A percentile compares a stretch with the other conserved stretches of the same genome.
These are phyloP conservation scores for Gentiana macrophylla DNA, from an alignment of 257 asterid genomes.

Conservation along the genomic window DNA sequence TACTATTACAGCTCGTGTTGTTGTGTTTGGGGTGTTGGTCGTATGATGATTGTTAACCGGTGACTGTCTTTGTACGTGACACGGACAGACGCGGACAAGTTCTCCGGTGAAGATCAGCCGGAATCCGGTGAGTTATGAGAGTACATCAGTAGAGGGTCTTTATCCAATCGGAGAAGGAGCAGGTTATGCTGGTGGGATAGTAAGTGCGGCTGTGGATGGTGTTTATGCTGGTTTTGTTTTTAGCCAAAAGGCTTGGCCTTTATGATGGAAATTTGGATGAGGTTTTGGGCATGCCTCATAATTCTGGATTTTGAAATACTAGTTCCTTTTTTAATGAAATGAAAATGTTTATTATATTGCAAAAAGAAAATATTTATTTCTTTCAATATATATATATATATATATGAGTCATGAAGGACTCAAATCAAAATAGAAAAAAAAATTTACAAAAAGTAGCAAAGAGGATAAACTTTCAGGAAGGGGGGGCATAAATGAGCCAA, in stretches of 20 bases:
- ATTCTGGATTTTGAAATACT: constrained; percentile 50
- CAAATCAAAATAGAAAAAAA: no score
- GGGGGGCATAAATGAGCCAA: no score
- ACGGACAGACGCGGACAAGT: constrained; percentile 75
- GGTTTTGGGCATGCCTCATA: constrained; percentile 48
- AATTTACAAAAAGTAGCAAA: no score
- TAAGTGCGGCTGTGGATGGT: constrained; percentile 95
- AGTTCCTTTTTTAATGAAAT: neutral
- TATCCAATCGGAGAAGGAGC: constrained; percentile 97
- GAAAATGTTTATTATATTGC: no score
- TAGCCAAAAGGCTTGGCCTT: constrained; percentile 66
- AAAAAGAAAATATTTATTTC: no score
- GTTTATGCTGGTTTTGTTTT: constrained; percentile 72
- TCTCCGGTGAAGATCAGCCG: constrained; percentile 81
- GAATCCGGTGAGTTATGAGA: constrained; percentile 53
- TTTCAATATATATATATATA: no score
- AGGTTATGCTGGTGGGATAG: constrained; percentile 93
- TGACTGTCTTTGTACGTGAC: neutral
- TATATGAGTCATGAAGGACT: no score
- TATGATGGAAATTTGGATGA: constrained; percentile 35
- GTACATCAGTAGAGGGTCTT: constrained; percentile 70
- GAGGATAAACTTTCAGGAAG: no score
- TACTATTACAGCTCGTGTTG: neutral
- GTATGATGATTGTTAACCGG: neutral
- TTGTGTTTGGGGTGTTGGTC: neutral